These are phyloP conservation scores for Lachnellula subtilissima DNA, from an alignment of 2,329 filamentous ascomycete species.

Conservation along the genomic window DNA sequence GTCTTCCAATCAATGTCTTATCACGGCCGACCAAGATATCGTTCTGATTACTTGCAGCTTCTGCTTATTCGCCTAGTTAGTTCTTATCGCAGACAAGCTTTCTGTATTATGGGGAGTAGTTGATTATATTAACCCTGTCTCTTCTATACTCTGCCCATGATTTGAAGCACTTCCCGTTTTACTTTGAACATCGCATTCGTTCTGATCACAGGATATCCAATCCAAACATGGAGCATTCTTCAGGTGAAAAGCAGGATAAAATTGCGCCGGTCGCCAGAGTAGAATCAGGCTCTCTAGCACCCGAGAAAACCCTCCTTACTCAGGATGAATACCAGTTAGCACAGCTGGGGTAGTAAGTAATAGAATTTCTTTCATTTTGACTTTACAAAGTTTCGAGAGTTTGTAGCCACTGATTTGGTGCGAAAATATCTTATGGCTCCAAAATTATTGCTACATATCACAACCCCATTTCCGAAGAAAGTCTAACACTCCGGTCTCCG, in stretches of 20 bases:
- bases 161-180: too few relatives aligned
- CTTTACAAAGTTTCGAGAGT: too few relatives aligned
- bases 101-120: not conserved
- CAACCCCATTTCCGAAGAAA: too few relatives aligned
- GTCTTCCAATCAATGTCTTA: not conserved
- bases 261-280: slow-evolving; percentile 7
- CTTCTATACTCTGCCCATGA: too few relatives aligned
- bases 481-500: too few relatives aligned
- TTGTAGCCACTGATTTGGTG: too few relatives aligned
- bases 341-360: slow-evolving; percentile 26
- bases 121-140: too few relatives aligned
- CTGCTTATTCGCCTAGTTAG: not conserved
- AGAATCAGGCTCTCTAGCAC: slow-evolving; percentile 5
- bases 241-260: slow-evolving; percentile 4
- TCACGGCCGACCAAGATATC: not conserved
- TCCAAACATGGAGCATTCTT: slow-evolving; percentile 7
- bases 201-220: not conserved
- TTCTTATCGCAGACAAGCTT: not conserved
- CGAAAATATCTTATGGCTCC: too few relatives aligned
- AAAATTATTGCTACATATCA: too few relatives aligned
- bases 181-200: too few relatives aligned
- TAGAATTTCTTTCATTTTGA: too few relatives aligned
- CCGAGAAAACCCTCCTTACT: slow-evolving; percentile 13
- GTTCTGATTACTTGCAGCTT: not conserved
- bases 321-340: slow-evolving; percentile 33